Conservation (phyloP, 257 asterid species). For the Primulina huaijiensis region DNA sequence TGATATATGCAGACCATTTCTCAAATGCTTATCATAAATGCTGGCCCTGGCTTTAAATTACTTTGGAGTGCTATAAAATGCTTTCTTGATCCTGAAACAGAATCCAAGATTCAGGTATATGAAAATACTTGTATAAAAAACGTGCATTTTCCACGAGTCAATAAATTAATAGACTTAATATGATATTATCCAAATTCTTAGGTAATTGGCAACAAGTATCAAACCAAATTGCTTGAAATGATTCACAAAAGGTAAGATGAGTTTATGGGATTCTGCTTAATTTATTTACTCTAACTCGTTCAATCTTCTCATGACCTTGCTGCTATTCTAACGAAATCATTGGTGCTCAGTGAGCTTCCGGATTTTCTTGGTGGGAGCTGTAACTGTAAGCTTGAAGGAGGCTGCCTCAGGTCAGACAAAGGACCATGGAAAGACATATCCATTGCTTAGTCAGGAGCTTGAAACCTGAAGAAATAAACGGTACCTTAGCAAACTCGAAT, state of each 20-base stretch:
- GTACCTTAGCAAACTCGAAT: neutral
- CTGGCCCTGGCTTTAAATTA: slow-evolving; percentile 55
- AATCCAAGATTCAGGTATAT: slow-evolving; percentile 53
- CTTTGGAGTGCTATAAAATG: slow-evolving; percentile 58
- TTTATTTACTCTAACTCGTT: neutral
- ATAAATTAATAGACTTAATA: neutral
- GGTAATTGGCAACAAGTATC: slow-evolving; percentile 55
- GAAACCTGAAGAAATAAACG: slow-evolving; percentile 14
- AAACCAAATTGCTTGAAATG: slow-evolving; percentile 49
- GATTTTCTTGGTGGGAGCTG: slow-evolving; percentile 62
- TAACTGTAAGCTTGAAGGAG: slow-evolving; percentile 46
- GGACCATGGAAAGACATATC: slow-evolving; percentile 58
- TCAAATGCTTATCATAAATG: slow-evolving; percentile 51
- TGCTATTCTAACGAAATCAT: neutral
- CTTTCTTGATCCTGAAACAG: slow-evolving; percentile 51
- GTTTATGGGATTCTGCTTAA: neutral
- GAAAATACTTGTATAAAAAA: neutral
- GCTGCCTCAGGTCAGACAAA: slow-evolving; percentile 54
- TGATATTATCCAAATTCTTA: slow-evolving; percentile 18
- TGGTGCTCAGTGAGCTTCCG: slow-evolving; percentile 51
- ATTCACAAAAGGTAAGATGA: slow-evolving; percentile 42
- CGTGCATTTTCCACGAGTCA: neutral
- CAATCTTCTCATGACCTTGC: neutral
- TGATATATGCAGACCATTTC: slow-evolving; percentile 43
- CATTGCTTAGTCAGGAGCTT: slow-evolving; percentile 21